Percentiles rank a stretch among this genome's conserved stretches.
Evolutionary conservation across 108 stramenopile species (phyloP).

Genomic region (Epithemia pelagica): DNA sequence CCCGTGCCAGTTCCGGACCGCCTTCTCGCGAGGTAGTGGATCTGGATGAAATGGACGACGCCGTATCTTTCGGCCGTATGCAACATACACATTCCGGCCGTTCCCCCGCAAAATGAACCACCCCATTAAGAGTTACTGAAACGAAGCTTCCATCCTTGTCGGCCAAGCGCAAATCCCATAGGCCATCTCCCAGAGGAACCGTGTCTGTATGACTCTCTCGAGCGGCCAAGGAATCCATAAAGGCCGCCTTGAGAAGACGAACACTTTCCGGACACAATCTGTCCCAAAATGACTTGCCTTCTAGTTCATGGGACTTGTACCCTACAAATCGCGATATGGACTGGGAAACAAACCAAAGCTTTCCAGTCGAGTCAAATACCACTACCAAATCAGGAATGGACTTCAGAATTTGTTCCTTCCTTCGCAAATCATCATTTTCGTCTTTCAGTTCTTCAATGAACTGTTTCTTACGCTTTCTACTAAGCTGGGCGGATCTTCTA

Average conservation of each 20-base stretch:
- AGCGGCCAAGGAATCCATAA: constrained; percentile 82
- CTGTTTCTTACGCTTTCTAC: constrained; percentile 90
- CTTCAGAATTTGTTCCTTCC: constrained; percentile 73
- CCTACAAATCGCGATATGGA: constrained; percentile 52
- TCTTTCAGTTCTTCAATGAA: constrained; percentile 90
- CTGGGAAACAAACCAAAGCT: constrained; percentile 65
- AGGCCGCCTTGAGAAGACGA: constrained; percentile 70
- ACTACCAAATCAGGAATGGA: constrained; percentile 81
- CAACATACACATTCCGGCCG: constrained; percentile 82
- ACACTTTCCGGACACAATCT: constrained; percentile 61
- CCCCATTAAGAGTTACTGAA: constrained; percentile 61
- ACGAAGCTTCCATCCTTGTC: constrained; percentile 35
- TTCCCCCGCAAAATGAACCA: constrained; percentile 73
- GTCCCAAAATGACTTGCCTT: constrained; percentile 74
- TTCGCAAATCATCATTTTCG: constrained; percentile 69
- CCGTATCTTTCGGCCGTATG: constrained; percentile 42
- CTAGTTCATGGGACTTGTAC: constrained; percentile 39
- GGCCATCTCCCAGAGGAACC: constrained; percentile 56
- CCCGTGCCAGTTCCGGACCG: neutral
- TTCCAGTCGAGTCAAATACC: constrained; percentile 76
- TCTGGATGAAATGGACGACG: neutral
- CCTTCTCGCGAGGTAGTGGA: neutral
- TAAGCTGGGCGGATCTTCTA: constrained; percentile 85
- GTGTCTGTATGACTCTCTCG: constrained; percentile 49
- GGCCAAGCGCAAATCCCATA: constrained; percentile 52